These are phyloP conservation scores for Hortiboletus flavorubellus DNA, from an alignment of 768 basidiomycete genomes.

Conservation along the genomic window DNA sequence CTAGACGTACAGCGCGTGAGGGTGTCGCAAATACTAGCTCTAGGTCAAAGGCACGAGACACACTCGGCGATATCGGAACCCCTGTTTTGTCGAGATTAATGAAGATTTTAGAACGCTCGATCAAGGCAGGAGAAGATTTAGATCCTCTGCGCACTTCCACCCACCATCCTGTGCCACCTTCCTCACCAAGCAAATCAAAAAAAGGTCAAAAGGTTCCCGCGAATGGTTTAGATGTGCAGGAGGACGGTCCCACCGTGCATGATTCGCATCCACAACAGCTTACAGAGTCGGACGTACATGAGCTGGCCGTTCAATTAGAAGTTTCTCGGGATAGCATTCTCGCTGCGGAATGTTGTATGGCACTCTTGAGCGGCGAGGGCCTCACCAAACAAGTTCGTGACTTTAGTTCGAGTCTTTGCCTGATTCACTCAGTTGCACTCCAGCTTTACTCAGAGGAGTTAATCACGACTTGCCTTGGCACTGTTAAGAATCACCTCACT, in stretches of 20 bases:
- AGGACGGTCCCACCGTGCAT: neutral
- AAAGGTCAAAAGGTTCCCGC: conserved; percentile 40
- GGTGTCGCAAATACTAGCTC: conserved; percentile 28
- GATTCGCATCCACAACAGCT: conserved; percentile 24
- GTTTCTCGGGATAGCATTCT: conserved; percentile 68
- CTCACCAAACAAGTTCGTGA: conserved; percentile 78
- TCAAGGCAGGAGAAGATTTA: conserved; percentile 70
- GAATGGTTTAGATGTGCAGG: conserved; percentile 4
- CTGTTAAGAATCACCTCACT: conserved; percentile 77
- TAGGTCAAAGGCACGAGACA: conserved; percentile 48
- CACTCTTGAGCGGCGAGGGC: conserved; percentile 72
- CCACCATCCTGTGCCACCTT: conserved; percentile 18
- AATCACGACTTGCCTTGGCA: conserved; percentile 70
- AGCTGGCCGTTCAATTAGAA: conserved; percentile 51
- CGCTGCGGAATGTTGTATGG: conserved; percentile 82
- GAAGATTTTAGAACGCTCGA: conserved; percentile 75
- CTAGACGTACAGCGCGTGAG: conserved; percentile 45
- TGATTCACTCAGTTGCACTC: neutral
- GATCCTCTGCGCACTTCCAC: conserved; percentile 57
- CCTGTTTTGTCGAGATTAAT: conserved; percentile 60
- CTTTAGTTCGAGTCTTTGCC: neutral
- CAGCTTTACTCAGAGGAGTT: conserved; percentile 94
- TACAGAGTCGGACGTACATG: conserved; percentile 49
- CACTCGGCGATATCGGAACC: conserved; percentile 67
- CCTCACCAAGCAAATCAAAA: conserved; percentile 44